Evolutionary conservation across 805 yeast species (phyloP).

Genomic region (Pichia cephalocereana): DNA sequence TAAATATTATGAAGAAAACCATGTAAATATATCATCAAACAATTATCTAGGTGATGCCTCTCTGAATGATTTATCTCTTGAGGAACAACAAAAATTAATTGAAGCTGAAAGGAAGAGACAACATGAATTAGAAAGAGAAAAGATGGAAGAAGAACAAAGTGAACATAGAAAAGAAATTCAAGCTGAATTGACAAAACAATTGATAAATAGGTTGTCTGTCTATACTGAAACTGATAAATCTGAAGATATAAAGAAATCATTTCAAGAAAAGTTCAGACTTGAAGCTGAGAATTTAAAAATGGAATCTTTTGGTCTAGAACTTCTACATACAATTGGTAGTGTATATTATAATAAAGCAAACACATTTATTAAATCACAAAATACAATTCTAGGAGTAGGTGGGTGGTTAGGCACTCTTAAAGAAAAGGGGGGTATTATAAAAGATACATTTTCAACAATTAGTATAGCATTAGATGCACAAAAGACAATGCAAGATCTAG

Average conservation of each 20-base stretch:
- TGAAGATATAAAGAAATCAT: conserved; percentile 50
- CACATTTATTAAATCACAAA: conserved; percentile 64
- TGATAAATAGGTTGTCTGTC: conserved; percentile 37
- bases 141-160: conserved; percentile 69
- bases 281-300: conserved; percentile 78
- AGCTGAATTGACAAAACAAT: conserved; percentile 40
- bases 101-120: conserved; percentile 24
- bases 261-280: conserved; percentile 39
- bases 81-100: conserved; percentile 22
- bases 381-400: conserved; percentile 71
- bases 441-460: conserved; percentile 74
- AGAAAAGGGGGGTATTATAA: conserved; percentile 75
- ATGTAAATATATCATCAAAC: not conserved
- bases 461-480: conserved; percentile 87
- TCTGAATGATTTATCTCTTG: conserved; percentile 14
- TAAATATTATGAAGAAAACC: conserved; percentile 2
- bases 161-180: conserved; percentile 45
- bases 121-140: conserved; percentile 47
- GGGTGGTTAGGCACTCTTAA: conserved; percentile 74
- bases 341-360: conserved; percentile 69
- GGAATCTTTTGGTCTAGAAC: conserved; percentile 92
- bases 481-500: conserved; percentile 62
- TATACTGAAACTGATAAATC: conserved; percentile 52
- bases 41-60: conserved; percentile 21
- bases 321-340: conserved; percentile 74